phyloP scores from a whole-genome alignment of 208 protist species.

The Trypanosoma platydactyli region DNA sequence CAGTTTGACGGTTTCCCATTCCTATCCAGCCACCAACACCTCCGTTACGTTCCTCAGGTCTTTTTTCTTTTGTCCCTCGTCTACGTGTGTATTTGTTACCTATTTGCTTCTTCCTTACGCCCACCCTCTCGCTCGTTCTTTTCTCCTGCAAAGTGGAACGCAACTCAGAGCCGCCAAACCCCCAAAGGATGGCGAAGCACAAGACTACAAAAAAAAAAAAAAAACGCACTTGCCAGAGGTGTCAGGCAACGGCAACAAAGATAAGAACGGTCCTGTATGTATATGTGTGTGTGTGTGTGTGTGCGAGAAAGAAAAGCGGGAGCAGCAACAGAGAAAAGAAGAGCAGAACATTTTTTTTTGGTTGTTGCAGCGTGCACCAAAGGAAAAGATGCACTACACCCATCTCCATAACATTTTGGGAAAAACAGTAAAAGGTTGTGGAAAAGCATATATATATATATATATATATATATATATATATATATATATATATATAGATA shows the following conservation, averaged over 20 bases:
- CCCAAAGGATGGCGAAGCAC: too few species aligned
- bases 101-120: not conserved
- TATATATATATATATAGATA: not conserved
- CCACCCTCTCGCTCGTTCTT: not conserved
- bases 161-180: too few species aligned
- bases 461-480: slow-evolving; percentile 17
- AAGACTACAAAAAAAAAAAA: too few species aligned
- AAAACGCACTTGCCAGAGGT: too few species aligned
- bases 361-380: too few species aligned
- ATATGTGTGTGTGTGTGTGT: too few species aligned
- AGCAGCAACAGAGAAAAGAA: slow-evolving; percentile 10
- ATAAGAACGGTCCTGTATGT: too few species aligned
- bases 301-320: slow-evolving; percentile 4
- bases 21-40: not conserved
- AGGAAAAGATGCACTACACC: slow-evolving; percentile 16
- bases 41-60: not conserved
- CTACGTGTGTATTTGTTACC: not conserved
- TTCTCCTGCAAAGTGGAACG: too few species aligned
- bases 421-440: too few species aligned
- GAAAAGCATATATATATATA: not conserved
- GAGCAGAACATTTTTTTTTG: too few species aligned
- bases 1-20: slow-evolving; percentile 22
- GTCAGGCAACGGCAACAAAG: too few species aligned
- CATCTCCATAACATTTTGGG: slow-evolving; percentile 5
- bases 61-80: slow-evolving; percentile 11